These are phyloP conservation scores for Porogramme epimiltina DNA, from an alignment of 1,284 basidiomycete genomes.

Conservation along the genomic window DNA sequence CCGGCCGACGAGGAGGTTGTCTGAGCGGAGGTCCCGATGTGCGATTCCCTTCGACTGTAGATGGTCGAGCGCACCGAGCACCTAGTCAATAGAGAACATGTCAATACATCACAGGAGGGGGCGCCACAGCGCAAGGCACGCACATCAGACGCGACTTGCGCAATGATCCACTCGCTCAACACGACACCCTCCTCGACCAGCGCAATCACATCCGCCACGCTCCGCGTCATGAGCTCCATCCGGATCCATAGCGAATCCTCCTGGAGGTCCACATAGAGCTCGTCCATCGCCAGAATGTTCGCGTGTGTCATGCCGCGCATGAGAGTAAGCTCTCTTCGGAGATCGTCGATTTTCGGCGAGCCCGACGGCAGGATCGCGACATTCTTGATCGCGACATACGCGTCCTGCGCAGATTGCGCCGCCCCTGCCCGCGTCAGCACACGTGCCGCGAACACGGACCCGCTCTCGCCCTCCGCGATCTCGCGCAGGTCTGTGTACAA, in stretches of 20 bases:
- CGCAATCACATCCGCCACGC: slow-evolving; percentile 74
- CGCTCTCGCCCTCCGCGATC: slow-evolving; percentile 79
- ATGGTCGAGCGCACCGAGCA: slow-evolving; percentile 63
- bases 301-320: slow-evolving; percentile 58
- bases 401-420: slow-evolving; percentile 34
- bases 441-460: slow-evolving; percentile 67
- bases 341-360: slow-evolving; percentile 60
- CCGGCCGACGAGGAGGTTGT: slow-evolving; percentile 71
- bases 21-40: slow-evolving; percentile 78
- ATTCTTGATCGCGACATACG: slow-evolving; percentile 64
- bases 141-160: slow-evolving; percentile 74
- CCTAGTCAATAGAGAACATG: slow-evolving; percentile 37
- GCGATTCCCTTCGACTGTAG: slow-evolving; percentile 65
- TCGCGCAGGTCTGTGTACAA: slow-evolving; percentile 68
- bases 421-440: slow-evolving; percentile 40
- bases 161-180: slow-evolving; percentile 65
- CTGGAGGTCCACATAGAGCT: slow-evolving; percentile 63
- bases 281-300: slow-evolving; percentile 67
- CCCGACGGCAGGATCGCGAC: slow-evolving; percentile 61
- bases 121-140: slow-evolving; percentile 31
- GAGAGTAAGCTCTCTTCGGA: slow-evolving; percentile 59
- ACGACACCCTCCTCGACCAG: slow-evolving; percentile 60
- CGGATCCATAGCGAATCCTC: slow-evolving; percentile 77
- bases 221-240: slow-evolving; percentile 86
- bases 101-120: not conserved